Evolutionary conservation across 148 eudicot species (phyloP), one percentile per base, ranked within the genome.

Genomic region (Simmondsia chinensis): DNA sequence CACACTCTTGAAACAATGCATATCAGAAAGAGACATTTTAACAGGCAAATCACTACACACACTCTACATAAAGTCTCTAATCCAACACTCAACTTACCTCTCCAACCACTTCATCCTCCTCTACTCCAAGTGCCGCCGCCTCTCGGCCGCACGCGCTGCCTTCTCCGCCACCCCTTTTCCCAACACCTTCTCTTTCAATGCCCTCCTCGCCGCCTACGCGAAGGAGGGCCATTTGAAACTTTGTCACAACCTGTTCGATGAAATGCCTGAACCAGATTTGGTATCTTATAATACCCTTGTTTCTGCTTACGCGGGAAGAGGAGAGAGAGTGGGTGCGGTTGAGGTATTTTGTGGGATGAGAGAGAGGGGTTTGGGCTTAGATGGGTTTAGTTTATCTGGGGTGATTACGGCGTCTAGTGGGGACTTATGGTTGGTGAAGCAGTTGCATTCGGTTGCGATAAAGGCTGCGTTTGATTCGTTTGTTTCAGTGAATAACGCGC

Each of bases 81-180:
- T 80, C 39, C 77, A 82, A 8, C 63, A 63, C 8, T 72, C 81
- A 12, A 71, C 74, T 11, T 84, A 76, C 50, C 68, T 84, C 33
- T 69, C 88, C 64, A 84, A 84, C 45, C 88, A 84, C 57, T 84
- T 84, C 73, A 67, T 79, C 52, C 67, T 84, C 59, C 74, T 84
- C 38, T 84, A 84, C 79, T 76, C 94, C 60, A 79, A 74, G 59
- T 84, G 84, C 53, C 53, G 75, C 64, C 70, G 39, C 29, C 68
- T 84, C 24, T 7, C 59, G 33, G 43, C 74, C 5, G 88, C 94
- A 43, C 74, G 68, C 6, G 61, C 27, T 0, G 69, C 56, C 51
- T 84, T 84, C 55, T 52, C 66, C 12, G 23, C 57, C 40, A 69
- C 56, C 27, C 45, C 50, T n/a, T 33, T 9, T 56, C 94, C 87